Conservation (phyloP, 1,139 yeast species). For the Pichia sp. region DNA sequence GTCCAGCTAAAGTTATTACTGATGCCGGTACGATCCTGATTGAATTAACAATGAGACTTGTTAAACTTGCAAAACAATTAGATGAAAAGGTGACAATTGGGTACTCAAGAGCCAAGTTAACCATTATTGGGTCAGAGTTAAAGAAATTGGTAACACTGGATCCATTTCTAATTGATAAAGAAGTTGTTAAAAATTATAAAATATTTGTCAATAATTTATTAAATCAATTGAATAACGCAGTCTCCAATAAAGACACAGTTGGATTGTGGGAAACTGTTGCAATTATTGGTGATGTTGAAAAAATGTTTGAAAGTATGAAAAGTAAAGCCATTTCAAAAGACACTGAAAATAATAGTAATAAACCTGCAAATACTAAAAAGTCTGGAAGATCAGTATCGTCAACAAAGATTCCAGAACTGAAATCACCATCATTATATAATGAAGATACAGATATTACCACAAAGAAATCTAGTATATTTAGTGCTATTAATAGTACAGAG, state of each 20-base stretch:
- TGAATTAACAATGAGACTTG: slow-evolving; percentile 42
- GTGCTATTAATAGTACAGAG: slow-evolving; percentile 4
- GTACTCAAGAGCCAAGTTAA: slow-evolving; percentile 50
- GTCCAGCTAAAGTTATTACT: slow-evolving; percentile 43
- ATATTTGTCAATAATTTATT: slow-evolving; percentile 45
- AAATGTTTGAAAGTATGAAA: slow-evolving; percentile 46
- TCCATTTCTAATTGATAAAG: slow-evolving; percentile 8
- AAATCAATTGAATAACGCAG: slow-evolving; percentile 45
- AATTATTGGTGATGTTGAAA: slow-evolving; percentile 54
- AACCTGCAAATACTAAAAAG: neutral
- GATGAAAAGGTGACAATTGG: slow-evolving; percentile 47
- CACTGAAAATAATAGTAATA: neutral
- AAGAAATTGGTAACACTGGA: slow-evolving; percentile 38
- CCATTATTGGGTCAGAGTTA: slow-evolving; percentile 48
- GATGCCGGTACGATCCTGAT: slow-evolving; percentile 56
- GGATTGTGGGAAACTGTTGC: slow-evolving; percentile 54
- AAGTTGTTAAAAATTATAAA: slow-evolving; percentile 35
- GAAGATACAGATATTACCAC: neutral
- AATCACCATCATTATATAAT: neutral
- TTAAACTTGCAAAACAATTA: slow-evolving; percentile 42
- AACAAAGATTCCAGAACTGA: neutral
- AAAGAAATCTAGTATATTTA: neutral
- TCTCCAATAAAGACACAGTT: slow-evolving; percentile 42
- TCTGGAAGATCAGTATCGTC: neutral
- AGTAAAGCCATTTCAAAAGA: slow-evolving; percentile 12